A percentile compares a stretch with the other conserved stretches of the same genome.
Conservation (phyloP, 2,329 filamentous ascomycete species). For the Alternaria brassicae region DNA sequence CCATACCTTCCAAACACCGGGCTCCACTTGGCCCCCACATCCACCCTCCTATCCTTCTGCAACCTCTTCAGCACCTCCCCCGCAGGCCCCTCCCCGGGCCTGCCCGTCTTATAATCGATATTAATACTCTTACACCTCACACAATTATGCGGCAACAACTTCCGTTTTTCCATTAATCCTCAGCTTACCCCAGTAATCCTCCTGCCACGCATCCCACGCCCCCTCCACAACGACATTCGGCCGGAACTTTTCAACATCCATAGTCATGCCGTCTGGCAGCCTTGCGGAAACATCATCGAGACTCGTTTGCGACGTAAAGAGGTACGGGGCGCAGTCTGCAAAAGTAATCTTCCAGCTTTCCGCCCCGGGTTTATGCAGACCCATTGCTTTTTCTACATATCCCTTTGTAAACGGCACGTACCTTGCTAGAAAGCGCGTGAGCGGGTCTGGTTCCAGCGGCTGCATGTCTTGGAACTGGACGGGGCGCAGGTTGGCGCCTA, state of each 20-base stretch:
- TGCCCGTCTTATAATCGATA: slow-evolving; percentile 56
- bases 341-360: slow-evolving; percentile 63
- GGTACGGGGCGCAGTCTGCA: slow-evolving; percentile 76
- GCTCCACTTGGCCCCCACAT: slow-evolving; percentile 55
- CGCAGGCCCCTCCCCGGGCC: slow-evolving; percentile 44
- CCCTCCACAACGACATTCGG: slow-evolving; percentile 56
- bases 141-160: slow-evolving; percentile 55
- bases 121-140: slow-evolving; percentile 57
- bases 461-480: slow-evolving; percentile 50
- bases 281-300: slow-evolving; percentile 67
- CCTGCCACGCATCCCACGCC: slow-evolving; percentile 52
- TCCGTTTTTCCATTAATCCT: slow-evolving; percentile 41
- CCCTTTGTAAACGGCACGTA: slow-evolving; percentile 18
- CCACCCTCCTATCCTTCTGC: slow-evolving; percentile 55
- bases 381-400: slow-evolving; percentile 36
- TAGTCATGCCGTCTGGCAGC: slow-evolving; percentile 44
- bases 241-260: slow-evolving; percentile 57
- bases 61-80: slow-evolving; percentile 56
- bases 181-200: slow-evolving; percentile 57
- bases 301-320: slow-evolving; percentile 74
- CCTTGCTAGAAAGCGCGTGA: slow-evolving; percentile 23
- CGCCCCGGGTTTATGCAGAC: slow-evolving; percentile 35
- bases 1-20: slow-evolving; percentile 59
- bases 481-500: slow-evolving; percentile 52
- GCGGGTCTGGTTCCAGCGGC: slow-evolving; percentile 21